Evolutionary conservation across 768 basidiomycete species (phyloP).

Genomic region (Gelatoporia subvermispora): DNA sequence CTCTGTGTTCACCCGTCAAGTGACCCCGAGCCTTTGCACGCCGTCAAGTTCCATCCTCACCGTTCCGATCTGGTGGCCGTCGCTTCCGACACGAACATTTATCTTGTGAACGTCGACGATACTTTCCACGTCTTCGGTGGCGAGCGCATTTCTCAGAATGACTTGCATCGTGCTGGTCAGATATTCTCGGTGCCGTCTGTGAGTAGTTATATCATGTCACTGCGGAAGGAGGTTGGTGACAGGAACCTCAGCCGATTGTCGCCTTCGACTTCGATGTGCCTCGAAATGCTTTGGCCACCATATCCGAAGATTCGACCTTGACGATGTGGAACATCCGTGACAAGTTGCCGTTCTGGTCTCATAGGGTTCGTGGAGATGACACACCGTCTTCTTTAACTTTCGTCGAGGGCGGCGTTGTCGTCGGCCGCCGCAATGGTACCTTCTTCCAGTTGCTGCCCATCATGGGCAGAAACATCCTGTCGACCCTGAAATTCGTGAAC

Average conservation of each 20-base stretch:
- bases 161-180: conserved; percentile 64
- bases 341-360: conserved; percentile 67
- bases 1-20: conserved; percentile 65
- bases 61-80: conserved; percentile 76
- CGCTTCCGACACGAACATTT: conserved; percentile 74
- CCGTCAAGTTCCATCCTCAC: conserved; percentile 88
- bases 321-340: conserved; percentile 82
- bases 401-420: conserved; percentile 79
- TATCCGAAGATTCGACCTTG: conserved; percentile 77
- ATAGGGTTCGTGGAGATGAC: conserved; percentile 77
- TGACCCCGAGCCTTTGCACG: conserved; percentile 59
- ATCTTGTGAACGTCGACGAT: conserved; percentile 66
- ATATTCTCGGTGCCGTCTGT: conserved; percentile 69
- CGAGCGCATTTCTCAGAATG: conserved; percentile 63
- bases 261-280: conserved; percentile 82
- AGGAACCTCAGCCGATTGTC: conserved; percentile 54
- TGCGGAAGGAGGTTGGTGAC: background rate
- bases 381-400: conserved; percentile 79
- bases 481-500: conserved; percentile 76
- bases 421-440: conserved; percentile 82
- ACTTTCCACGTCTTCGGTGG: conserved; percentile 57
- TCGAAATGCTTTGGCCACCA: conserved; percentile 73
- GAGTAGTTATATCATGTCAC: conserved; percentile 26
- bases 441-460: conserved; percentile 79
- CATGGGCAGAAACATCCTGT: conserved; percentile 66